Evolutionary conservation across 768 basidiomycete species (phyloP).

Genomic region (Dendrothele bispora): DNA sequence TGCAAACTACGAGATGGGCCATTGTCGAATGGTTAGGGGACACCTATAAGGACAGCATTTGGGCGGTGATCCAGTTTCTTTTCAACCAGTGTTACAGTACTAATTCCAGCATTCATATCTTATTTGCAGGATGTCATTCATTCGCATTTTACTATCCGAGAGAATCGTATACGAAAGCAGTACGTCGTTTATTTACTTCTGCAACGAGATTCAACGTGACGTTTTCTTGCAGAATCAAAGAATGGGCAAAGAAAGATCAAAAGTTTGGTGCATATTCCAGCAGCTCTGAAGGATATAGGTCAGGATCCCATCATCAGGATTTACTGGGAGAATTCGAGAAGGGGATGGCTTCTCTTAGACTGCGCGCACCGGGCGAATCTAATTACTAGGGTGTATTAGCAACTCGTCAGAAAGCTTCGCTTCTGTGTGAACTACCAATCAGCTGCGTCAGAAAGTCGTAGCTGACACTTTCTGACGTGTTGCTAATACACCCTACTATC

Average conservation of each 20-base stretch:
- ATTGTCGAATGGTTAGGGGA: constrained; percentile 55
- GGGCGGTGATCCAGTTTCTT: constrained; percentile 40
- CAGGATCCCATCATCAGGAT: constrained; percentile 15
- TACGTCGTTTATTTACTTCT: constrained; percentile 21
- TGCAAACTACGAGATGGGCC: constrained; percentile 50
- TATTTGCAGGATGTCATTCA: constrained; percentile 44
- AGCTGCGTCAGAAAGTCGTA: no score
- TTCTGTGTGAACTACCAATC: no score
- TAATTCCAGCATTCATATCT: neutral
- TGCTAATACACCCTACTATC: no score
- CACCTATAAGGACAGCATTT: constrained; percentile 39
- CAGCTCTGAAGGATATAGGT: neutral
- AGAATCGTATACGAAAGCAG: constrained; percentile 41
- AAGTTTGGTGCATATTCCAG: constrained; percentile 22
- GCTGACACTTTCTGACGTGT: no score
- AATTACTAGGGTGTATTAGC: no score
- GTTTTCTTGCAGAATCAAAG: constrained; percentile 25
- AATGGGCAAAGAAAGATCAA: constrained; percentile 31
- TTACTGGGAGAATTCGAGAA: constrained; percentile 36
- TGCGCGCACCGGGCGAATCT: constrained; percentile 14
- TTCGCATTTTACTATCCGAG: constrained; percentile 45
- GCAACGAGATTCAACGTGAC: neutral
- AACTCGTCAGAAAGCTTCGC: no score
- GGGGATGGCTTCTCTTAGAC: constrained; percentile 31
- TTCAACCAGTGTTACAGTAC: neutral